Base-by-base conservation (phyloP, 805 yeast genomes). In the Starmera quercuum region DNA sequence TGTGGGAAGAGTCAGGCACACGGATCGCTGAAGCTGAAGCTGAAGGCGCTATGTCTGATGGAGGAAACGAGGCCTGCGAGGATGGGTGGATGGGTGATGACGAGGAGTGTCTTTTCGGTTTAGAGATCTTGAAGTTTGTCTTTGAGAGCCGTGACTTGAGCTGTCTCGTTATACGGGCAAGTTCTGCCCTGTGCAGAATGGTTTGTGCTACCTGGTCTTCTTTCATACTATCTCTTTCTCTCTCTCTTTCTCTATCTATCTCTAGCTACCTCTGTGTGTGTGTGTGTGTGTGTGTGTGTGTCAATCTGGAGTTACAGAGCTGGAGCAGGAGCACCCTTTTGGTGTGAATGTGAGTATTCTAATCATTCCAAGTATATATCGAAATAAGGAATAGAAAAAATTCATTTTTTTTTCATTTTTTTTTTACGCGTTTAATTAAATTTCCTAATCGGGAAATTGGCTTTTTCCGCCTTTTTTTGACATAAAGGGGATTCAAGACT, bases 131-230 rank as follows among this genome's bases (percentile, higher is more conserved):
- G 19, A 61, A 32, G 11, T 66, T 67, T 2, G 71, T 69, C 43
- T 58, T 63, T 19, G 61, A 58, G 14, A 66, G 46, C 40, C 64
- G 59, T 7, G 61, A 51, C 42, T 64, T 66, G 17, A 66, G 44
- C 40, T 64, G 71, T 37, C 70, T 50, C 2, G 73, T 63, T 34
- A 66, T 59, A 36, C 69, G 56, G 5, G 71, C 67, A 6, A 66
- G 53, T 40, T 66, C 71, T 4, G 67, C 73, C 33, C 71, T 53
- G 39, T 65, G 65, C 28, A 66, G 49, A 29, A 66, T 64, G 39
- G 59, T 61, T 36, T 64, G 66, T 17, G 70, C 69, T 12, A 66
- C 65, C 14, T 54, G 46, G 33, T 66, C 66, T 37, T 66, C 71
- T 24, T 27, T 27, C 29, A 4, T 15, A 12, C 18, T 15, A 27